Evolutionary conservation across 164 flowering plant genomes (phyloP), one percentile per base, ranked within the genome.

Genomic region (Buxus sempervirens): DNA sequence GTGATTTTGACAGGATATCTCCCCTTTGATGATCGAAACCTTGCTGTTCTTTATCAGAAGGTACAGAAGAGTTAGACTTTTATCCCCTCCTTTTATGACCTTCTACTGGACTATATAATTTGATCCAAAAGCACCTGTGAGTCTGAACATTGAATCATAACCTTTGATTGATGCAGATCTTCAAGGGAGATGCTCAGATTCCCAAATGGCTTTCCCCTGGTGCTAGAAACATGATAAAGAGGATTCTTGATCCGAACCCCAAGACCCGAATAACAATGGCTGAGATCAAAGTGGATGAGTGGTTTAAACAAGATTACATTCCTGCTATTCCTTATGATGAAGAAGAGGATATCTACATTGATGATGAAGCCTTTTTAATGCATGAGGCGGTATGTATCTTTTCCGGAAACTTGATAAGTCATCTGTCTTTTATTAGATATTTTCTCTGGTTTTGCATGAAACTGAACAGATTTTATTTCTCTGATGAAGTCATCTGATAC

Each of bases 221-320:
- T 64, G 97, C 97, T 8, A 77, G 69, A 61, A 85, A 83, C 78
- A 51, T 95, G 82, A 84, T 95, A 32, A 79, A 67, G 71, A 83
- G 86, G 67, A 89, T 95, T 68, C 93, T 93, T 72, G 92, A 95
- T 76, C 98, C 97, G 45, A 89, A 90, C 68, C 98, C 98, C n/a
- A 71, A 22, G 8, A 83, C 88, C 5, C 69, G 98, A 67, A 88
- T 90, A 71, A 86, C 83, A n/a, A 74, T 89, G 69, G 82, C 79
- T 5, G 90, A 71, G 60, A 91, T 95, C 69, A 91, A 84, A 75
- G 83, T 74, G 21, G 73, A 91, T 59, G 85, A 79, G 27, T 95
- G 98, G 98, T 95, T 95, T 71, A 88, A 75, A 76, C 84, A 86
- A 72, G 86, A 73, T 26, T 90, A 90, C 64, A 61, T 22, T 67